Conservation (phyloP, 2,329 filamentous ascomycete species). For the Ophiostoma tasmaniense region DNA sequence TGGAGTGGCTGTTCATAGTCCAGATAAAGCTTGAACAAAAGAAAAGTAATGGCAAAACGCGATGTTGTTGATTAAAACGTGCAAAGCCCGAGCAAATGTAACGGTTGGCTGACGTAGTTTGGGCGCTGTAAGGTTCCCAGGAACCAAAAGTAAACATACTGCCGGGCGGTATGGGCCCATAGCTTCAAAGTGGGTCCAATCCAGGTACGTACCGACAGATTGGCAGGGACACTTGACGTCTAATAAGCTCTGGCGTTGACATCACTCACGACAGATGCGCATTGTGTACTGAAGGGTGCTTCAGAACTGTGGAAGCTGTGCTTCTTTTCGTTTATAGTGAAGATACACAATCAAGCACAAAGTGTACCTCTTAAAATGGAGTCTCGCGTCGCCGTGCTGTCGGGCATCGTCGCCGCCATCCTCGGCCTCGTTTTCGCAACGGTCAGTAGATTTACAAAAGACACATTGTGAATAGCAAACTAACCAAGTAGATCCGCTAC, state of each 20-base stretch:
- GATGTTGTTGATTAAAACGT: not conserved
- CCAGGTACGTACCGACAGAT: not conserved
- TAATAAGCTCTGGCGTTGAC: not conserved
- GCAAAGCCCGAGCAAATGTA: not conserved
- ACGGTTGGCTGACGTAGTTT: slow-evolving; percentile 4
- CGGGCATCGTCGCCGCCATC: not conserved
- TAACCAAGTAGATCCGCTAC: slow-evolving; percentile 14
- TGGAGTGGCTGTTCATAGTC: not conserved
- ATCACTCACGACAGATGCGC: not conserved
- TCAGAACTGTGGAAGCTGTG: not conserved
- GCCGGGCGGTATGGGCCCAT: slow-evolving; percentile 20
- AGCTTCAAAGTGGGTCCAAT: not conserved
- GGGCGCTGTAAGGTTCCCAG: not conserved
- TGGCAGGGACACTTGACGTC: slow-evolving; percentile 1
- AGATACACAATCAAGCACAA: not conserved
- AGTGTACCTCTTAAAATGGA: not conserved
- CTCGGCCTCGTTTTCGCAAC: not conserved
- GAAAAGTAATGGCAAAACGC: not conserved
- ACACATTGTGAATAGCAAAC: no score
- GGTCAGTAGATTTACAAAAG: not conserved
- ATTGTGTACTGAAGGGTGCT: not conserved
- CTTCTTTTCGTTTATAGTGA: not conserved
- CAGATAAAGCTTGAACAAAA: not conserved
- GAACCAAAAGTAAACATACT: slow-evolving; percentile 13
- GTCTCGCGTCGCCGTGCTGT: not conserved